phyloP scores from a whole-genome alignment of 1,139 yeast genomes.

The Scheffersomyces titani region DNA sequence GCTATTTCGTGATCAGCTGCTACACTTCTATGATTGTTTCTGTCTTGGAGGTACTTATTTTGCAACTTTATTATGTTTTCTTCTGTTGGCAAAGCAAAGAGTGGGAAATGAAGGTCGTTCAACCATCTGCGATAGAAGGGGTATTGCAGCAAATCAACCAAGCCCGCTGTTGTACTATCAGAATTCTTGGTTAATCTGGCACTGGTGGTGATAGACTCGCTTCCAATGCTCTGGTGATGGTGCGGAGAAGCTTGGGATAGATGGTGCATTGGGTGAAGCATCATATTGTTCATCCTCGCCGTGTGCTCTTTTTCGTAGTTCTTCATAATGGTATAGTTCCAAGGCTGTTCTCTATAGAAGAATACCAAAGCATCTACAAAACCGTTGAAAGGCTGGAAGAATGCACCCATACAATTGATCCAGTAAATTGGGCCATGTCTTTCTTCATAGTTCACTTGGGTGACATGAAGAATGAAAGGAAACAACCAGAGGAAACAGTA shows the following conservation, averaged over 20 bases:
- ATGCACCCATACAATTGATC: constrained; percentile 67
- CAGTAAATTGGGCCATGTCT: constrained; percentile 57
- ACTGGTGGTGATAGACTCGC: constrained; percentile 27
- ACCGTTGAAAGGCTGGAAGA: constrained; percentile 80
- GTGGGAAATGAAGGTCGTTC: constrained; percentile 38
- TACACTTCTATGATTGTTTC: constrained; percentile 5
- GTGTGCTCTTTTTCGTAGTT: constrained; percentile 40
- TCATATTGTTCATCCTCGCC: constrained; percentile 25
- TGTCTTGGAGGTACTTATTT: constrained; percentile 20
- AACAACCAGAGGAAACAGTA: constrained; percentile 79
- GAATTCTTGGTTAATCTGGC: constrained; percentile 27
- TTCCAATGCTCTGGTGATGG: constrained; percentile 8
- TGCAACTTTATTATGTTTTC: constrained; percentile 31
- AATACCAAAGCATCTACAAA: constrained; percentile 77
- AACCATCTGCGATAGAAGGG: constrained; percentile 39
- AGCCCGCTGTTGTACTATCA: constrained; percentile 25
- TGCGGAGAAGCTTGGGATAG: background rate
- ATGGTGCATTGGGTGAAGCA: constrained; percentile 1
- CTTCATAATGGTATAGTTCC: constrained; percentile 53
- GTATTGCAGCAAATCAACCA: constrained; percentile 23
- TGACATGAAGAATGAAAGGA: constrained; percentile 71
- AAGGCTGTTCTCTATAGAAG: constrained; percentile 75
- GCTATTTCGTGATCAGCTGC: background rate
- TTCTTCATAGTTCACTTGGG: constrained; percentile 55
- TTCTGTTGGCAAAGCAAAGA: constrained; percentile 45